Evolutionary conservation across 1,284 basidiomycete genomes (phyloP).

Genomic region (Stygiomarasmius scandens): DNA sequence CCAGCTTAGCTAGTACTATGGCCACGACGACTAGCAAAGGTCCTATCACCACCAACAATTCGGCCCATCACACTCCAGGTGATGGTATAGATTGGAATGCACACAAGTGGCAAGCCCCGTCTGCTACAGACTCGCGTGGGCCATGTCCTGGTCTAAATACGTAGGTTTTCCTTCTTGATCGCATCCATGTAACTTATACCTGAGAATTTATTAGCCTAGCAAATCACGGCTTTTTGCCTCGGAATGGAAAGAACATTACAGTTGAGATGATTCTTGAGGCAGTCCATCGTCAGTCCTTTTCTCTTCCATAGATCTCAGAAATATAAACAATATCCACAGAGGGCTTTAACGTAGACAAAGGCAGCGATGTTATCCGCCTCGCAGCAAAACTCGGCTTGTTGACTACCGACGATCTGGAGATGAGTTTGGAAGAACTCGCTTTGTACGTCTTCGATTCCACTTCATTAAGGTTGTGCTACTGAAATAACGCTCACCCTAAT

Average conservation of each 20-base stretch:
- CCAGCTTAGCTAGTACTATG: too few relatives aligned
- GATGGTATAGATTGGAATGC: slow-evolving; percentile 9
- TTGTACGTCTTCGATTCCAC: slow-evolving; percentile 9
- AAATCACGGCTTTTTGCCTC: slow-evolving; percentile 24
- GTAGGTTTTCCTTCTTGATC: slow-evolving; percentile 7
- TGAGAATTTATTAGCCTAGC: slow-evolving; percentile 16
- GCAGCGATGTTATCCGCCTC: slow-evolving; percentile 2
- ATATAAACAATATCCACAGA: not conserved
- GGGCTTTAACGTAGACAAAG: slow-evolving; percentile 1
- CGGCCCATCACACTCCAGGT: too few relatives aligned
- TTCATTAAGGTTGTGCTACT: not conserved
- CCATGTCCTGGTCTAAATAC: slow-evolving; percentile 26
- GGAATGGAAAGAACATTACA: slow-evolving; percentile 21
- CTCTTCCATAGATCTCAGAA: not conserved
- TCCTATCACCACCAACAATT: too few relatives aligned
- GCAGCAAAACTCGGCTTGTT: slow-evolving; percentile 19
- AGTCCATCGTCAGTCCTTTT: slow-evolving; percentile 9
- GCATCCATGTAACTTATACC: not conserved
- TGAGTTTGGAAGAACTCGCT: slow-evolving; percentile 16
- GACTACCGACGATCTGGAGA: slow-evolving; percentile 10
- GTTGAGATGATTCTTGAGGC: slow-evolving; percentile 17
- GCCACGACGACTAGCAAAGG: too few relatives aligned
- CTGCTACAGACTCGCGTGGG: slow-evolving; percentile 16
- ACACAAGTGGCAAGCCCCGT: slow-evolving; percentile 17
- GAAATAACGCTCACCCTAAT: not conserved